phyloP scores from a whole-genome alignment of 1,284 basidiomycete genomes.

The Irpex lacteus region DNA sequence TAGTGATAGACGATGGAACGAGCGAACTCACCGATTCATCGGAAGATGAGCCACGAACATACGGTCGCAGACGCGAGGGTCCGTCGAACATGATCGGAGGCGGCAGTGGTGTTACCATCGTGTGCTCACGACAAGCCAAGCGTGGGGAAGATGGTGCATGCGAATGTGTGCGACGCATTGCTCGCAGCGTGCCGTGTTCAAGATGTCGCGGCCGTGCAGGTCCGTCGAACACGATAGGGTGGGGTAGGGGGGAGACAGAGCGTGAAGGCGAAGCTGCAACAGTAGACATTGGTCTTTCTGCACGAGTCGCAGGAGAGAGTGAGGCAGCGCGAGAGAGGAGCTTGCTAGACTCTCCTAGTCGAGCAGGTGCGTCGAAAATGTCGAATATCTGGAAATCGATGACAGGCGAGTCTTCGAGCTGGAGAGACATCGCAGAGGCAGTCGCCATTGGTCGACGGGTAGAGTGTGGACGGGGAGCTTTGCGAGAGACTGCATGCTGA shows the following conservation, averaged over 20 bases:
- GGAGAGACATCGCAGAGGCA: constrained; percentile 6
- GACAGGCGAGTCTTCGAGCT: constrained; percentile 10
- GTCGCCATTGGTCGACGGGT: constrained; percentile 9
- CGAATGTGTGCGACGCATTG: constrained; percentile 7
- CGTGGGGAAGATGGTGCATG: neutral
- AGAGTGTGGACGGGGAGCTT: neutral
- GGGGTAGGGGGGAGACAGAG: constrained; percentile 19
- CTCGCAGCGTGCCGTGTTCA: neutral
- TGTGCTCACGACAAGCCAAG: neutral
- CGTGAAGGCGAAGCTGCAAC: neutral
- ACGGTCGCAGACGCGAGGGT: constrained; percentile 24
- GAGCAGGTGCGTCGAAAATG: constrained; percentile 30
- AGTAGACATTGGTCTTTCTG: constrained; percentile 2
- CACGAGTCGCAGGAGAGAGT: constrained; percentile 10
- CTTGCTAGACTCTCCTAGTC: constrained; percentile 26
- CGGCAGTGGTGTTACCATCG: constrained; percentile 14
- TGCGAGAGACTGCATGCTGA: constrained; percentile 1
- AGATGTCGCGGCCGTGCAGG: constrained; percentile 20
- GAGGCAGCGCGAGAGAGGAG: constrained; percentile 16
- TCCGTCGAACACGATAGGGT: constrained; percentile 26
- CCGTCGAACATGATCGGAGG: constrained; percentile 25
- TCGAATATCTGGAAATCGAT: constrained; percentile 25
- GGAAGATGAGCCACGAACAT: constrained; percentile 7
- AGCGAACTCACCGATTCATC: constrained; percentile 5
- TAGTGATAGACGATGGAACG: neutral